Evolutionary conservation across 345 rosid species (phyloP), one percentile per base, ranked within the genome.

Genomic region (Hibiscus syriacus): DNA sequence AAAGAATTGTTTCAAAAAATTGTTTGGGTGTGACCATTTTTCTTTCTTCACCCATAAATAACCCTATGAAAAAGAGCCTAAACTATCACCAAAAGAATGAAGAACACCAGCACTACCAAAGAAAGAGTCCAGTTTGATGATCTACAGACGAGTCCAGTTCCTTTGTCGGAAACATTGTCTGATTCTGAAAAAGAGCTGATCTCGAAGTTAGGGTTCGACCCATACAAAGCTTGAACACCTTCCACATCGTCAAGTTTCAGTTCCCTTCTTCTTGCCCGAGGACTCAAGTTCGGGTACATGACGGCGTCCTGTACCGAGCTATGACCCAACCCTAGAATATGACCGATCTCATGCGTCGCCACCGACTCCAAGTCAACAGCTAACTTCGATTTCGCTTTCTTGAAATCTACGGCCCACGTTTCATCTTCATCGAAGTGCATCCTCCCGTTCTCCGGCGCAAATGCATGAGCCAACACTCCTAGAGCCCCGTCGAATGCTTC

Each of bases 311-410:
- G 85, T 0, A 79, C 84, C 67, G 96, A 80, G 16, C 90, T 77
- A 72, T 94, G 99, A 34, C 82, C 97, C 74, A 93, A 68, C 3
- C 99, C 97, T 6, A 93, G 77, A n/a, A 90, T 71, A 64, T 93
- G 98, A 53, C 98, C 97, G 4, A 93, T 93, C 84, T 93, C 98
- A 58, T 93, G 98, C 2, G 91, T 91, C 11, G 90, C 99, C 77
- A 93, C 98, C 1, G 98, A 90, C 38, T 93, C 98, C 84, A 93
- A 78, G 45, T 93, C 96, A 67, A 93, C 81, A 1, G 96, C 97
- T 52, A 34, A 82, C 68, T 26, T 78, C 6, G 92, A 90, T 71
- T 73, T 81, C 29, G 54, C 82, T 48, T 52, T 55, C 12, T 68
- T 73, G n/a, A 87, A 83, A 39, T 87, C 89, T 6, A 90, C 74